Conservation (phyloP, 2,329 filamentous ascomycete species). For the Cordyceps sp. region DNA sequence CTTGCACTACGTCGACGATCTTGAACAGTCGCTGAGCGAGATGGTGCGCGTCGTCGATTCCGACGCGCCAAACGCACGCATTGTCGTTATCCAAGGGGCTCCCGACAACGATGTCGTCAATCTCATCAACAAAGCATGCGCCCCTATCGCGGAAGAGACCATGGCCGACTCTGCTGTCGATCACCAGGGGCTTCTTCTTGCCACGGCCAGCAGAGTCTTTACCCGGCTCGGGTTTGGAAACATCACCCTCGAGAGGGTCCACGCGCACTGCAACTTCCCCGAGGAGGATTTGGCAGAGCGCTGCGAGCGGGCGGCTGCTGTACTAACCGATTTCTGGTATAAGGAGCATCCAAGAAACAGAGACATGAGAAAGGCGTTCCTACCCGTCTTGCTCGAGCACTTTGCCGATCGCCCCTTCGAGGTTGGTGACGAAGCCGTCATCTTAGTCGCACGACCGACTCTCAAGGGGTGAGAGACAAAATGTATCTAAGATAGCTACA, state of each 20-base stretch:
- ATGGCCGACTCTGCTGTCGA: not conserved
- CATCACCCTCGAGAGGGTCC: not conserved
- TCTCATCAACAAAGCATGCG: slow-evolving; percentile 2
- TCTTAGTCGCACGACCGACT: not conserved
- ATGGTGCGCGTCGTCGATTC: slow-evolving; percentile 2
- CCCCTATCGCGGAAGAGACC: not conserved
- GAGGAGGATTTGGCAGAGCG: slow-evolving; percentile 1
- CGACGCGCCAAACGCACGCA: slow-evolving; percentile 1
- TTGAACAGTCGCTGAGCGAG: slow-evolving; percentile 1
- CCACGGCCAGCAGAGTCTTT: not conserved
- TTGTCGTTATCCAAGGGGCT: slow-evolving; percentile 2
- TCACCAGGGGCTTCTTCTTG: not conserved
- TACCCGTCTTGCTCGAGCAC: slow-evolving; percentile 1
- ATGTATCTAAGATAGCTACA: no score
- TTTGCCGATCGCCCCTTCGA: slow-evolving; percentile 1
- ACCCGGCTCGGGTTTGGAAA: not conserved
- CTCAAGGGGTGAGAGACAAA: no score
- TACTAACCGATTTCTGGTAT: slow-evolving; percentile 2
- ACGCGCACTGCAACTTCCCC: slow-evolving; percentile 1
- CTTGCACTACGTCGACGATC: slow-evolving; percentile 2
- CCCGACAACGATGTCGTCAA: slow-evolving; percentile 3
- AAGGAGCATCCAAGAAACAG: not conserved
- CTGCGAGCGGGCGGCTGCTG: slow-evolving; percentile 1
- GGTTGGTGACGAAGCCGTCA: slow-evolving; percentile 1
- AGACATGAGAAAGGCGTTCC: slow-evolving; percentile 1